These are phyloP conservation scores for Lycium barbarum DNA, from an alignment of 257 asterid genomes.

Conservation along the genomic window DNA sequence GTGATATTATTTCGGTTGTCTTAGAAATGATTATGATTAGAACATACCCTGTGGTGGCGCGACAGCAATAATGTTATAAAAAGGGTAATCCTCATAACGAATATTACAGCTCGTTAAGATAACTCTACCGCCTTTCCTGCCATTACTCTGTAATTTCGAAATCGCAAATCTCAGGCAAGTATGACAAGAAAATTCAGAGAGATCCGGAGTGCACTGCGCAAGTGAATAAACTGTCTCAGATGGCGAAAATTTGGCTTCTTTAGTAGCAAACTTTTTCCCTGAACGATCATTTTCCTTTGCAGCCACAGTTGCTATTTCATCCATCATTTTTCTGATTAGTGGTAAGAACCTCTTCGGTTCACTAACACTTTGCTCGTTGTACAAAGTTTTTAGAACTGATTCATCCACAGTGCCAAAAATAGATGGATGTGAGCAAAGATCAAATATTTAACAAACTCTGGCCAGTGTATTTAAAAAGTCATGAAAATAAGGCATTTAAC, in stretches of 20 bases:
- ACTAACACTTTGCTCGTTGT: neutral
- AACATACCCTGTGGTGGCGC: too few species aligned
- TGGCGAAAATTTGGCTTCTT: neutral
- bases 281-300: neutral
- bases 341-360: neutral
- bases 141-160: too few species aligned
- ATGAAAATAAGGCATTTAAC: too few species aligned
- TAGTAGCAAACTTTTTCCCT: neutral
- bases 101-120: too few species aligned
- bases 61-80: too few species aligned
- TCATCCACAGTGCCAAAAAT: neutral
- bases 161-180: conserved; percentile 2
- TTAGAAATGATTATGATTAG: too few species aligned
- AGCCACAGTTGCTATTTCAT: conserved; percentile 10
- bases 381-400: neutral
- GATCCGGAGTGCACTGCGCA: conserved; percentile 44
- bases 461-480: neutral
- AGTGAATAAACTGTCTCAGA: neutral
- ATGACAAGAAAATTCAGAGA: conserved; percentile 3
- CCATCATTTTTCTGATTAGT: neutral
- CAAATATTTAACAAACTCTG: neutral
- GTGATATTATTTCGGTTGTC: too few species aligned
- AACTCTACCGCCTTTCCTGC: too few species aligned
- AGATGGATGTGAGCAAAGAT: neutral
- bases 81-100: too few species aligned